Conservation (phyloP, 129 eudicot species). For the Rutidosis leptorrhynchoides region DNA sequence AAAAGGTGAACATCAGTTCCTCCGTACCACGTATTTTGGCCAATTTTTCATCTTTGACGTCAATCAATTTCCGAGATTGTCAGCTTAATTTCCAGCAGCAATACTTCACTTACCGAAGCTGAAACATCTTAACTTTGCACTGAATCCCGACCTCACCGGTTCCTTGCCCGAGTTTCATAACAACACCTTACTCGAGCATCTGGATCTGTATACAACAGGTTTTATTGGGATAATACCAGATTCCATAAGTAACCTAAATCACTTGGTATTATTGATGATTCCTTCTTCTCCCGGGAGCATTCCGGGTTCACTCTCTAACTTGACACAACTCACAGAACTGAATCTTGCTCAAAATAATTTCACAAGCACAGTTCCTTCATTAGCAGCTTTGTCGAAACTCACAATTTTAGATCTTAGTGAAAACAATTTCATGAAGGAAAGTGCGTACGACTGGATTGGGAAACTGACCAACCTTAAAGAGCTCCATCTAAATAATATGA, state of each 20-base stretch:
- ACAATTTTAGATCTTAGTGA: neutral
- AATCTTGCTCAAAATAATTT: neutral
- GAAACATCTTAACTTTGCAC: conserved; percentile 6
- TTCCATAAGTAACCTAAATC: too few species aligned
- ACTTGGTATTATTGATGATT: too few species aligned
- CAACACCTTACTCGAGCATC: conserved; percentile 7
- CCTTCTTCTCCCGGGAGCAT: too few species aligned
- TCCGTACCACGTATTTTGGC: too few species aligned
- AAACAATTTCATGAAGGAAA: neutral
- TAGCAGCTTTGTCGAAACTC: conserved; percentile 14
- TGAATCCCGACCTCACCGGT: conserved; percentile 24
- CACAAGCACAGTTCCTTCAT: conserved; percentile 10
- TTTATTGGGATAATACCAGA: too few species aligned
- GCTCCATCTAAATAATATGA: neutral
- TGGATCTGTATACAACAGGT: neutral
- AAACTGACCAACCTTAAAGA: conserved; percentile 4
- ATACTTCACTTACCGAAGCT: conserved; percentile 30
- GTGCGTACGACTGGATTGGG: conserved; percentile 11
- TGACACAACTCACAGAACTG: too few species aligned
- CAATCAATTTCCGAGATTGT: too few species aligned
- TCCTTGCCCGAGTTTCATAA: conserved; percentile 21
- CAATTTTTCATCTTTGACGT: too few species aligned
- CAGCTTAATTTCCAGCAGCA: conserved; percentile 10
- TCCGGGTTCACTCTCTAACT: too few species aligned
- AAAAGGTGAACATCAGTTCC: too few species aligned